phyloP scores from a whole-genome alignment of 257 asterid genomes.

The Solanum chmielewskii region DNA sequence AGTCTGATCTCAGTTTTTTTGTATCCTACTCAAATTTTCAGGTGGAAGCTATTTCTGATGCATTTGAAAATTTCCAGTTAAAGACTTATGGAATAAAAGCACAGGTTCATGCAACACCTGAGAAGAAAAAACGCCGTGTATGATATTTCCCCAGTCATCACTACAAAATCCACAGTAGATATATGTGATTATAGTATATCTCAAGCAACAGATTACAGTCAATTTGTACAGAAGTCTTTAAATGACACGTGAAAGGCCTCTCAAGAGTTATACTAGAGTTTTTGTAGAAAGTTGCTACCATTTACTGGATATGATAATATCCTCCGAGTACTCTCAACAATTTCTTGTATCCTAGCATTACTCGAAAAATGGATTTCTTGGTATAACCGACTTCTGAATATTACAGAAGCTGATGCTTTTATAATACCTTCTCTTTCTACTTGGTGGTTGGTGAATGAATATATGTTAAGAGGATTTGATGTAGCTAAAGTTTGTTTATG shows the following conservation, averaged over 20 bases:
- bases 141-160: slow-evolving; percentile 2
- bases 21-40: slow-evolving; percentile 15
- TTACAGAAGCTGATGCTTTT: background rate
- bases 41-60: slow-evolving; percentile 71
- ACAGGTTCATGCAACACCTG: slow-evolving; percentile 76
- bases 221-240: background rate
- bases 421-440: background rate
- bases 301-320: background rate
- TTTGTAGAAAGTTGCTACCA: background rate
- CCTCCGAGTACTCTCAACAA: background rate
- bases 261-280: background rate
- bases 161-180: background rate
- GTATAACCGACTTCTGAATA: background rate
- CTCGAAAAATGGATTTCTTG: background rate
- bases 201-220: background rate
- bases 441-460: background rate
- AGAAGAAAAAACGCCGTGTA: slow-evolving; percentile 52
- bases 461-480: background rate
- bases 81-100: slow-evolving; percentile 69
- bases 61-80: slow-evolving; percentile 87
- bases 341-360: background rate
- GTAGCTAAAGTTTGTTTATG: background rate
- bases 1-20: background rate
- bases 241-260: background rate
- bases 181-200: background rate